Conservation (phyloP, 192 early-diverging fungal species). For the Entomortierella beljakovae region DNA sequence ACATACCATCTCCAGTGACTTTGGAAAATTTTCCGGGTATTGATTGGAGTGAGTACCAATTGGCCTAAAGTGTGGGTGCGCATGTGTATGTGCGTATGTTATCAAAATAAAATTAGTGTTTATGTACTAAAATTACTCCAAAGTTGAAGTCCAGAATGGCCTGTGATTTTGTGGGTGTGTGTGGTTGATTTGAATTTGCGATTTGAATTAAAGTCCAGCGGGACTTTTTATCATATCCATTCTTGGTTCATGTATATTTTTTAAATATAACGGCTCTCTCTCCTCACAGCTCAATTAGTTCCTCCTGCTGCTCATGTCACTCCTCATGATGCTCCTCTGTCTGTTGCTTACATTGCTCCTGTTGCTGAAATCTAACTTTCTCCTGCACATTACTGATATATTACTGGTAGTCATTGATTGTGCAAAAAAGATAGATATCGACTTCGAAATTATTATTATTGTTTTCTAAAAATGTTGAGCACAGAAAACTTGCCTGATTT, state of each 20-base stretch:
- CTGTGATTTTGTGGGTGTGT: no score
- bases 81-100: no score
- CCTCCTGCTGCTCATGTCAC: neutral
- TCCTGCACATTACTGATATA: neutral
- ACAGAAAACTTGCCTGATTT: slow-evolving; percentile 60
- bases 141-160: no score
- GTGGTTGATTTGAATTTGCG: no score
- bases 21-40: slow-evolving; percentile 47
- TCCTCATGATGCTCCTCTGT: neutral
- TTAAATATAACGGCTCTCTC: neutral
- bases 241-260: neutral
- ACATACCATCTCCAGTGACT: slow-evolving; percentile 46
- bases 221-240: no score
- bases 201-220: neutral
- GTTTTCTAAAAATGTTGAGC: neutral
- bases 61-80: slow-evolving; percentile 28
- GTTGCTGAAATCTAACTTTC: neutral
- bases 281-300: neutral
- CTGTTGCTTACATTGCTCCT: neutral
- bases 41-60: slow-evolving; percentile 36
- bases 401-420: neutral
- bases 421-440: neutral
- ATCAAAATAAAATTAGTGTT: no score
- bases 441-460: slow-evolving; percentile 1
- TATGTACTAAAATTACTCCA: no score